phyloP scores from a whole-genome alignment of 352 stramenopile genomes.

The Phytophthora rubi region DNA sequence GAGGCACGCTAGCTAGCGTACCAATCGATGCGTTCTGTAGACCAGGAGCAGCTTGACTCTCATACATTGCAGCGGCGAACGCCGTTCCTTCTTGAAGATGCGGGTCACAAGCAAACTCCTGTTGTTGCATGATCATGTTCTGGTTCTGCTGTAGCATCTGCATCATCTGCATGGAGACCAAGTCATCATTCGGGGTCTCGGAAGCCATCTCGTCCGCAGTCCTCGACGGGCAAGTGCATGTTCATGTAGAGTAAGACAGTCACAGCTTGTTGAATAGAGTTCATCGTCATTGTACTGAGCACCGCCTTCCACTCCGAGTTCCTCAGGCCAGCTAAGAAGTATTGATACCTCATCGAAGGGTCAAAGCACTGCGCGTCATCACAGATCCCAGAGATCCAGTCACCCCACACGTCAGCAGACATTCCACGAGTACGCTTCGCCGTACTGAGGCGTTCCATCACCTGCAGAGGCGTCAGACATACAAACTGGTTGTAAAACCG shows the following conservation, averaged over 20 bases:
- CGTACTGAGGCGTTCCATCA: neutral
- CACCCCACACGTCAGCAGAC: neutral
- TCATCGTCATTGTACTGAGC: neutral
- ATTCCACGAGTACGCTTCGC: neutral
- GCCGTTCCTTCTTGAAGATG: no score
- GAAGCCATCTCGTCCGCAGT: neutral
- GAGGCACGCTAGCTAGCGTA: neutral
- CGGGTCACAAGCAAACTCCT: neutral
- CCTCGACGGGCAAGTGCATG: neutral
- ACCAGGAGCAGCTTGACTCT: neutral
- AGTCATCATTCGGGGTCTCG: neutral
- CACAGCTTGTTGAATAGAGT: conserved; percentile 2
- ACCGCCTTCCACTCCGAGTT: neutral
- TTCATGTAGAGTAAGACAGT: neutral
- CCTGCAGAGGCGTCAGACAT: neutral
- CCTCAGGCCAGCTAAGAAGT: neutral
- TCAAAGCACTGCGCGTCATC: neutral
- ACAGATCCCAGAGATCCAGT: neutral
- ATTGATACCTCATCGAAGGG: neutral
- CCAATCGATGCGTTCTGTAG: neutral
- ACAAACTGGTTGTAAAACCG: neutral
- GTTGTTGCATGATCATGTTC: neutral
- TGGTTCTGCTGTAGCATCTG: neutral
- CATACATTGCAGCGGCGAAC: neutral
- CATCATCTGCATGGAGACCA: conserved; percentile 1